A percentile compares a stretch with the other conserved stretches of the same genome.
Evolutionary conservation across 2,329 filamentous ascomycete species (phyloP).

Genomic region (Nigrospora osmanthi): DNA sequence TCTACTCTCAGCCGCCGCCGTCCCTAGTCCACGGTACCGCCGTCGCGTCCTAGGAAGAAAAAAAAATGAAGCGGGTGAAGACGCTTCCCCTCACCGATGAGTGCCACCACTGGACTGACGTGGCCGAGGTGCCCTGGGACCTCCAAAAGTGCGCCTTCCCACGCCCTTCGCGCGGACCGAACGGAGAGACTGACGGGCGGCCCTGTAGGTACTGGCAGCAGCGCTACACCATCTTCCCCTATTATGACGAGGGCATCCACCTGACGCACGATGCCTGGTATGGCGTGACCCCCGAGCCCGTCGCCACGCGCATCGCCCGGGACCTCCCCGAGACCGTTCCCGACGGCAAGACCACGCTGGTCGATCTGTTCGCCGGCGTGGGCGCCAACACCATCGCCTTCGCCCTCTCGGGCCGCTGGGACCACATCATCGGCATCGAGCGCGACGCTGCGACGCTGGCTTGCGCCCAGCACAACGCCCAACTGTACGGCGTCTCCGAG

Average conservation of each 20-base stretch:
- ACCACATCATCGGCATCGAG: constrained; percentile 81
- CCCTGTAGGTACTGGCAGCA: constrained; percentile 78
- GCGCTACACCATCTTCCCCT: constrained; percentile 77
- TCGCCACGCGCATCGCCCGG: constrained; percentile 75
- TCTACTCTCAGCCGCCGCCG: no score
- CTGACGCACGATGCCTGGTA: constrained; percentile 96
- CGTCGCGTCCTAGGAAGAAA: neutral
- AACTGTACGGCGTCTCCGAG: constrained; percentile 70
- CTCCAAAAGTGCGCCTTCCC: constrained; percentile 62
- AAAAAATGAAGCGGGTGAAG: constrained; percentile 32
- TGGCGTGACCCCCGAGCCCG: constrained; percentile 87
- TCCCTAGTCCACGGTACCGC: neutral
- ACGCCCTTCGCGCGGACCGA: constrained; percentile 1
- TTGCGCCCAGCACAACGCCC: constrained; percentile 89
- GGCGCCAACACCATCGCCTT: constrained; percentile 97
- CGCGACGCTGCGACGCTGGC: constrained; percentile 70
- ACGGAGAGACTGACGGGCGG: no score
- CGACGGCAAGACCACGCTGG: constrained; percentile 51
- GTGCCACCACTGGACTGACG: constrained; percentile 67
- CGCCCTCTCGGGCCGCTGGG: constrained; percentile 68
- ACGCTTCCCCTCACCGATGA: constrained; percentile 48
- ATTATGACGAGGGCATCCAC: constrained; percentile 80
- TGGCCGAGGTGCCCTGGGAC: constrained; percentile 69
- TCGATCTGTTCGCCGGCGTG: constrained; percentile 86
- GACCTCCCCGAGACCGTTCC: constrained; percentile 56